These are phyloP conservation scores for Kwoniella sp. DNA, from an alignment of 768 basidiomycete species.

Conservation along the genomic window DNA sequence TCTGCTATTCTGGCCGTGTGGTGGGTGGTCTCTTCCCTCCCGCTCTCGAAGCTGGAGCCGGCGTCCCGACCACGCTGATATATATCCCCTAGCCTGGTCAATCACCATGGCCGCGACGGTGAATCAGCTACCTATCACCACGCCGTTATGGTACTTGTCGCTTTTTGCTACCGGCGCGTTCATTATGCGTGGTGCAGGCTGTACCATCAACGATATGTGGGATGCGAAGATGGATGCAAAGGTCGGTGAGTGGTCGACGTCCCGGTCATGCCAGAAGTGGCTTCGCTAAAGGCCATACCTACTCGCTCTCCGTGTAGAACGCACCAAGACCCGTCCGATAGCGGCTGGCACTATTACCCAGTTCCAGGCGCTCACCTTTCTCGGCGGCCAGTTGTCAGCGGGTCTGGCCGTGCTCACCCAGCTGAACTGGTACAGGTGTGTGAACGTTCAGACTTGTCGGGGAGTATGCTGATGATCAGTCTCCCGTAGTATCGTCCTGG, in stretches of 20 bases:
- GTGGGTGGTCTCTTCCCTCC: conserved; percentile 56
- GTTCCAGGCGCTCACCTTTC: conserved; percentile 71
- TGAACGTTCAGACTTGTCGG: not conserved
- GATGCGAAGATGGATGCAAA: conserved; percentile 84
- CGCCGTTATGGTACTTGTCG: conserved; percentile 68
- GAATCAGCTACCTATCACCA: conserved; percentile 61
- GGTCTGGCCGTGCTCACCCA: conserved; percentile 84
- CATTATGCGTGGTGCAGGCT: conserved; percentile 96
- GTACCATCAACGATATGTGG: conserved; percentile 99
- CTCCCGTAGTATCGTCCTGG: conserved; percentile 71
- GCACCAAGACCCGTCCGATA: conserved; percentile 82
- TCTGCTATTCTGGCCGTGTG: conserved; percentile 87
- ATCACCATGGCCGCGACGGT: conserved; percentile 95
- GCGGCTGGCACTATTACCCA: conserved; percentile 75
- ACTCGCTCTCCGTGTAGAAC: conserved; percentile 54
- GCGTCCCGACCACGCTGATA: too few relatives aligned
- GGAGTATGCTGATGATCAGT: not conserved
- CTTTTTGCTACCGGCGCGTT: conserved; percentile 86
- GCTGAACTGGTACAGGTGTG: conserved; percentile 90
- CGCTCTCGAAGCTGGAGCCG: too few relatives aligned
- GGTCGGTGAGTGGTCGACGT: conserved; percentile 63
- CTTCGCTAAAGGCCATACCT: not conserved
- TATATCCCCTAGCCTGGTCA: conserved; percentile 73
- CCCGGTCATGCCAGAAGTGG: too few relatives aligned
- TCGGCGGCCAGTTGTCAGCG: conserved; percentile 71